phyloP scores from a whole-genome alignment of 306 rosid genomes.

The Bauhinia variegata region DNA sequence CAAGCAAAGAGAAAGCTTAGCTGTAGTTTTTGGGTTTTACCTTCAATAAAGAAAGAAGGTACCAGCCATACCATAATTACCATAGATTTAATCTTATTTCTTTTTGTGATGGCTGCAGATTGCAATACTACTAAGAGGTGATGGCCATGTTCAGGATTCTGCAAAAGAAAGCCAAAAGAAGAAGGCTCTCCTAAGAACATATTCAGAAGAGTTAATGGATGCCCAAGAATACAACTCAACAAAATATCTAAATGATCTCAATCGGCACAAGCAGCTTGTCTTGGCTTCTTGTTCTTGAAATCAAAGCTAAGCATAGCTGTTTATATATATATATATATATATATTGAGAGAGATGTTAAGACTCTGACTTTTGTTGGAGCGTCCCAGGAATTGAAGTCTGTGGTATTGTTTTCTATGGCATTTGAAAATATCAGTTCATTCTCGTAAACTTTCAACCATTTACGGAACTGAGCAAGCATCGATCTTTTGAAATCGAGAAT shows the following conservation, averaged over 20 bases:
- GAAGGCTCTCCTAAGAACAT: slow-evolving; percentile 56
- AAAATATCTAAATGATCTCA: slow-evolving; percentile 63
- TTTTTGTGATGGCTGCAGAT: slow-evolving; percentile 45
- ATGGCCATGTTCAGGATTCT: slow-evolving; percentile 35
- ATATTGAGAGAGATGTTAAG: not conserved
- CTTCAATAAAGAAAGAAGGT: too few species aligned
- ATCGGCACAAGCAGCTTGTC: slow-evolving; percentile 57
- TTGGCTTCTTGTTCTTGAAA: slow-evolving; percentile 43
- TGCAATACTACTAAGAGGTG: slow-evolving; percentile 64
- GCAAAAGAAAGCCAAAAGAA: slow-evolving; percentile 37
- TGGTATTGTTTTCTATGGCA: slow-evolving; percentile 32
- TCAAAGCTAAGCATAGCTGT: slow-evolving; percentile 16
- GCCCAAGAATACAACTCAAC: slow-evolving; percentile 85
- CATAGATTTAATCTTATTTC: slow-evolving; percentile 17
- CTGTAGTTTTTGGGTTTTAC: too few species aligned
- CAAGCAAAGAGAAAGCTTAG: too few species aligned
- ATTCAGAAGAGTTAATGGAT: slow-evolving; percentile 80
- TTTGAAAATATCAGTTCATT: slow-evolving; percentile 14
- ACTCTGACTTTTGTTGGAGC: too few species aligned
- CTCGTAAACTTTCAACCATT: too few species aligned
- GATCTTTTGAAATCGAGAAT: too few species aligned
- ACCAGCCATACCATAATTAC: not conserved
- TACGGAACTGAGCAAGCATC: too few species aligned
- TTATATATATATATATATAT: not conserved
- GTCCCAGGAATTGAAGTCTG: not conserved